A percentile compares a stretch with the other conserved stretches of the same genome.
Evolutionary conservation across 1,284 basidiomycete genomes (phyloP).

Genomic region (Cutaneotrichosporon mucoides): DNA sequence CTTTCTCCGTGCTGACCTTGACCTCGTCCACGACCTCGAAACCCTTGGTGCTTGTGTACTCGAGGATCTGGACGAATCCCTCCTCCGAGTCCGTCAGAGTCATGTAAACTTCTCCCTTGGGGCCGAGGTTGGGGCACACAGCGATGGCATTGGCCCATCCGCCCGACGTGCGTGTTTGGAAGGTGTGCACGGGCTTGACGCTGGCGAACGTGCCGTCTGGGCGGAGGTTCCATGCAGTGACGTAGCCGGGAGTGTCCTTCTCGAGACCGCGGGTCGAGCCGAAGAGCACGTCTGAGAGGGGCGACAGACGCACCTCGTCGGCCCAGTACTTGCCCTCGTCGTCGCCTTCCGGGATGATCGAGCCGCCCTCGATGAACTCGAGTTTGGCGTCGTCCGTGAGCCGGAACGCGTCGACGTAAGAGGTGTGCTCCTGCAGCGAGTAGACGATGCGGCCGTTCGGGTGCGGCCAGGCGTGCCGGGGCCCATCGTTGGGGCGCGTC

Average conservation of each 20-base stretch:
- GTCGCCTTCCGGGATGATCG: constrained; percentile 17
- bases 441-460: constrained; percentile 46
- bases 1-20: constrained; percentile 4
- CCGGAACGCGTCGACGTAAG: constrained; percentile 24
- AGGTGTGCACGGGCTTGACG: constrained; percentile 17
- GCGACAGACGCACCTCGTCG: constrained; percentile 47
- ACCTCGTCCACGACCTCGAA: constrained; percentile 26
- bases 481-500: constrained; percentile 45
- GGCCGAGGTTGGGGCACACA: constrained; percentile 32
- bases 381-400: constrained; percentile 15
- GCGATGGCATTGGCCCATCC: constrained; percentile 51
- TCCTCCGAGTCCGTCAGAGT: constrained; percentile 46
- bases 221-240: constrained; percentile 41
- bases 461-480: constrained; percentile 49
- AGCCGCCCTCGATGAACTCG: constrained; percentile 20
- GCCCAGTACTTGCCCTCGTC: constrained; percentile 33
- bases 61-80: constrained; percentile 42
- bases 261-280: constrained; percentile 47
- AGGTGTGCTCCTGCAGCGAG: constrained; percentile 31
- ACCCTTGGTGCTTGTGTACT: constrained; percentile 23
- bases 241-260: constrained; percentile 38
- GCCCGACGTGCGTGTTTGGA: constrained; percentile 46
- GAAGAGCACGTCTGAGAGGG: constrained; percentile 35
- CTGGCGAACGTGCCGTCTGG: constrained; percentile 17
- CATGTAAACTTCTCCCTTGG: constrained; percentile 29